Evolutionary conservation across 2,329 filamentous ascomycete species (phyloP), one percentile per base, ranked within the genome.

Genomic region (Fusarium nematophilum): DNA sequence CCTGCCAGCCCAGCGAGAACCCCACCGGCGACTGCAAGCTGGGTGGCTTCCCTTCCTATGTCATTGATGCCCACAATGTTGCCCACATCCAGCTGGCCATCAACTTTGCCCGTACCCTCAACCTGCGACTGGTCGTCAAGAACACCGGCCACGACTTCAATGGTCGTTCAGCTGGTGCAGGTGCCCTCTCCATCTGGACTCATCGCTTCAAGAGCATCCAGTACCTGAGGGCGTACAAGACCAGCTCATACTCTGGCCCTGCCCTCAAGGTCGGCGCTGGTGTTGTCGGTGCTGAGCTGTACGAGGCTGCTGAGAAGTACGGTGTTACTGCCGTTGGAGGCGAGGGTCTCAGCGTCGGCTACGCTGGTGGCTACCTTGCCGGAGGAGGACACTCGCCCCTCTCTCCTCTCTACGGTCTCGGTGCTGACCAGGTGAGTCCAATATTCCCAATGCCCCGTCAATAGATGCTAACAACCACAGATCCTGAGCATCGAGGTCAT

Each of bases 241-340:
- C 53, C 2, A 57, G 65, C 13, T 48, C 48, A 3, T 76, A 82
- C 67, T 65, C 61, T 3, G 83, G 83, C 1, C 72, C 78, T 2
- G 84, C 83, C 1, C 77, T 86, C 61, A 86, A 83, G 67, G 73
- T 85, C 14, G 84, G 82, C 3, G 77, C 83, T 9, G 85, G 84
- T 47, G 79, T 86, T 8, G 76, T 84, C 53, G 81, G 79, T 3
- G 76, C 73, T 29, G 83, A 87, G 57, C 70, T 84, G 2, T 86
- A 86, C 64, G 77, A 77, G 26, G 78, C 77, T 27, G 83, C 82
- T 4, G 70, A 82, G 21, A 68, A 76, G 37, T 71, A 80, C 36
- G 79, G 78, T 3, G 75, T 81, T 23, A 79, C 76, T 0, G 77
- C 83, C 6, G 79, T 87, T 11, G 83, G 82, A 23, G 85, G 85